A percentile compares a stretch with the other conserved stretches of the same genome.
phyloP scores from a whole-genome alignment of 2,329 filamentous ascomycete species.

The Fusarium sp. region DNA sequence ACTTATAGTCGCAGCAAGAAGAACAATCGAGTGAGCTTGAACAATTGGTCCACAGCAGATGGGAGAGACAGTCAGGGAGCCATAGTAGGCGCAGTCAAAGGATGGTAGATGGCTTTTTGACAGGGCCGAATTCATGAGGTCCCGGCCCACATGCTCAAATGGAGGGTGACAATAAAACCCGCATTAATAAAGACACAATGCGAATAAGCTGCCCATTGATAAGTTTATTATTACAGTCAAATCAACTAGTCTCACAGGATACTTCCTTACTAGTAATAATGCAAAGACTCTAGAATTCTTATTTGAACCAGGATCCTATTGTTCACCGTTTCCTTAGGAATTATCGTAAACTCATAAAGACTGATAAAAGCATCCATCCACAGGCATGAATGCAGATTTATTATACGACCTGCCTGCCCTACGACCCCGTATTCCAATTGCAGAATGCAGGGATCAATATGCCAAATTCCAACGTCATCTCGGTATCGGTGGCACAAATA shows the following conservation, averaged over 20 bases:
- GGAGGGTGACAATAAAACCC: neutral
- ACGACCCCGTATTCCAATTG: slow-evolving; percentile 14
- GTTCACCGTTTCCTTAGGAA: neutral
- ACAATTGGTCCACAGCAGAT: slow-evolving; percentile 15
- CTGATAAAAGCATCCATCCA: neutral
- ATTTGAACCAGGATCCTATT: neutral
- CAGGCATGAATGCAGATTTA: neutral
- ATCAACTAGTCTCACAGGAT: neutral
- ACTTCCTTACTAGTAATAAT: too few species aligned
- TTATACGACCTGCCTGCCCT: neutral
- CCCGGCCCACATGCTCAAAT: slow-evolving; percentile 40
- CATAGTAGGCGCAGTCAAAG: slow-evolving; percentile 31
- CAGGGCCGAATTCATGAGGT: slow-evolving; percentile 40
- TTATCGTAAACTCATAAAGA: neutral
- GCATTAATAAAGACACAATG: neutral
- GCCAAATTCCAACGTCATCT: slow-evolving; percentile 44
- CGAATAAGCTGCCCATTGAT: slow-evolving; percentile 1
- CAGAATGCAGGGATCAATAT: slow-evolving; percentile 37
- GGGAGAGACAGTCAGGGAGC: slow-evolving; percentile 26
- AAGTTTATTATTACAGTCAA: neutral
- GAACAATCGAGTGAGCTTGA: slow-evolving; percentile 36
- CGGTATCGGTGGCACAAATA: slow-evolving; percentile 44
- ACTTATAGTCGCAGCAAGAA: neutral
- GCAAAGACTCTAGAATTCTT: too few species aligned
- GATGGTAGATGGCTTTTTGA: slow-evolving; percentile 44